A percentile compares a stretch with the other conserved stretches of the same genome.
phyloP scores from a whole-genome alignment of 139 green algal genomes.

The Eudorina sp. region DNA sequence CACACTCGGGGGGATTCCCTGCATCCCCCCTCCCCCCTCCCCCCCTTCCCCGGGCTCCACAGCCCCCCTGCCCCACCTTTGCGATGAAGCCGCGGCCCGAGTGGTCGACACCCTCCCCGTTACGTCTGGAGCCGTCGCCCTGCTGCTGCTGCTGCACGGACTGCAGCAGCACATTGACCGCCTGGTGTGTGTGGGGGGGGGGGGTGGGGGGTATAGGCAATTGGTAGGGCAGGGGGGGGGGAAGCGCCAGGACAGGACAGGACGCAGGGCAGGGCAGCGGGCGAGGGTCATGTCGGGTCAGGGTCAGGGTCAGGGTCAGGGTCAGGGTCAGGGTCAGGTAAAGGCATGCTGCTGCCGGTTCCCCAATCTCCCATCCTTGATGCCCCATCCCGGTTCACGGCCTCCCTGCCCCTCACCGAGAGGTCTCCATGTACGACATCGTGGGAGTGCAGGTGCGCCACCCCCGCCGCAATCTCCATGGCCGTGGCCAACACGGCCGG shows the following conservation, averaged over 20 bases:
- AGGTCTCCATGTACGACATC: slow-evolving; percentile 77
- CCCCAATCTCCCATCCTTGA: background rate
- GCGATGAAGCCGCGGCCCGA: slow-evolving; percentile 60
- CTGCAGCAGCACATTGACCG: slow-evolving; percentile 64
- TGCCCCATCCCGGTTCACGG: background rate
- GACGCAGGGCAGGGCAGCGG: background rate
- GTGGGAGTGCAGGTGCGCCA: slow-evolving; percentile 67
- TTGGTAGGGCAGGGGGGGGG: background rate
- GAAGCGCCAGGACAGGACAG: background rate
- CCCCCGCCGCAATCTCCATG: slow-evolving; percentile 48
- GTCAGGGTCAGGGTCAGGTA: background rate
- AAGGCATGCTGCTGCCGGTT: background rate
- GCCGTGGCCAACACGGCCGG: slow-evolving; percentile 53
- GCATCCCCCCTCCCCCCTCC: no score
- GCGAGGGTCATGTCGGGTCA: no score
- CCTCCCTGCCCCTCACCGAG: slow-evolving; percentile 56
- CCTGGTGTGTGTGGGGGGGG: slow-evolving; percentile 9
- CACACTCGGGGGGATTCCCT: no score
- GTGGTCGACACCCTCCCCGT: background rate
- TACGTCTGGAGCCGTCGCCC: background rate
- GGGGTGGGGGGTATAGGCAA: background rate
- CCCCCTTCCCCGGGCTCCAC: background rate
- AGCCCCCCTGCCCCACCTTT: slow-evolving; percentile 51
- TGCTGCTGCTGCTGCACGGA: background rate
- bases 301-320: no score